These are phyloP conservation scores for Ophiosphaerella narmari DNA, from an alignment of 2,329 filamentous ascomycete species.

Conservation along the genomic window DNA sequence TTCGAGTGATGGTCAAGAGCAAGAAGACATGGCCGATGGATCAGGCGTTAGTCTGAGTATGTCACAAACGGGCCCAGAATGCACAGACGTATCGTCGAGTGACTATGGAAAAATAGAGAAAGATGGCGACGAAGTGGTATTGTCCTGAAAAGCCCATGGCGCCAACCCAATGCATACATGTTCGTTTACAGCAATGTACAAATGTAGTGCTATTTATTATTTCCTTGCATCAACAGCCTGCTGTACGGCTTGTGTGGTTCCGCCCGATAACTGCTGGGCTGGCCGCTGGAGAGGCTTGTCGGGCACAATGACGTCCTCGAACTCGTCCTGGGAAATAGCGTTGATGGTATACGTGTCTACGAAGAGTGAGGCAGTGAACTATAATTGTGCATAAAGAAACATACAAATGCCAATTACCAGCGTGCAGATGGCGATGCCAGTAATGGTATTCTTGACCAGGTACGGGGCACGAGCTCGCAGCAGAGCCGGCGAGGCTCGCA, in stretches of 20 bases:
- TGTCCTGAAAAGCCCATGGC: conserved; percentile 24
- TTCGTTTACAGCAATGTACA: conserved; percentile 34
- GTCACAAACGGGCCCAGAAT: too few relatives aligned
- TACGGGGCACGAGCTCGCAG: conserved; percentile 91
- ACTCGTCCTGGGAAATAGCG: conserved; percentile 93
- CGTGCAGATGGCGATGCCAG: conserved; percentile 73
- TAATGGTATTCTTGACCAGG: conserved; percentile 84
- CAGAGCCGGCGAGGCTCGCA: conserved; percentile 84
- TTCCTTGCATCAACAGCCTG: conserved; percentile 38
- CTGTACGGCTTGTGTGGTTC: conserved; percentile 34
- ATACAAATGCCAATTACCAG: conserved; percentile 87
- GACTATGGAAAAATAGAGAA: too few relatives aligned
- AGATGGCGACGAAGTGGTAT: conserved; percentile 13
- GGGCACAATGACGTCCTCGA: conserved; percentile 91
- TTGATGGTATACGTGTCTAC: conserved; percentile 73
- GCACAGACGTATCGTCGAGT: too few relatives aligned
- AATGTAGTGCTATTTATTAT: conserved; percentile 9
- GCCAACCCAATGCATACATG: conserved; percentile 36
- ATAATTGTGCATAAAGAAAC: not conserved
- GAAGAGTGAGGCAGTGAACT: conserved; percentile 12
- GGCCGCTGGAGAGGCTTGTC: conserved; percentile 65
- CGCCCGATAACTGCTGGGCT: conserved; percentile 23
- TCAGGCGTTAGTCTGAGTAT: too few relatives aligned
- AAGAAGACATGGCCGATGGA: too few relatives aligned
- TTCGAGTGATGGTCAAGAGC: too few relatives aligned